Base-by-base conservation (phyloP, 805 yeast genomes). In the Lachancea thermotolerans region DNA sequence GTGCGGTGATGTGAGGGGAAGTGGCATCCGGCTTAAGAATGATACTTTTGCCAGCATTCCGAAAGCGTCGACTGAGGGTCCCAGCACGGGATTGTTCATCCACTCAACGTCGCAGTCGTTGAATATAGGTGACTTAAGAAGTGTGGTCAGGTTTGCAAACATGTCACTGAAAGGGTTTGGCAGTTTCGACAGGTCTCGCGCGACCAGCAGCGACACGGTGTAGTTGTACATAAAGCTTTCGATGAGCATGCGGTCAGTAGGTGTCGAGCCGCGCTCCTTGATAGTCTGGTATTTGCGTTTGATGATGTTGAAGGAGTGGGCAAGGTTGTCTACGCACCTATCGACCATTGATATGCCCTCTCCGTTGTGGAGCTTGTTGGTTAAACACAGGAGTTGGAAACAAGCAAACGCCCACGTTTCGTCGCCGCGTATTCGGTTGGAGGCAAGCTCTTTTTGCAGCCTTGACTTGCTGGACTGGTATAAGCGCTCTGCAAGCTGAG, bases 81-180 rank as follows among this genome's bases (percentile, higher is more conserved):
- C 73, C 47, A 66, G 52, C 4, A 69, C 64, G 0, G 73, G 73
- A 42, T 69, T 64, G 45, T 69, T 69, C 65, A 68, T 62, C 71
- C 72, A 69, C 25, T 58, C 58, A n/a, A 60, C 62, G 12, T 54
- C 55, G 42, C 56, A 53, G 34, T 54, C 56, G 35, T 51, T 50
- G 44, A 52, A 59, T 9, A 57, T 47, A 2, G 64, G 62, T 6
- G 53, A 50, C 35, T 53, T 49, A 37, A 53, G 34, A 40, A 53
- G 43, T 10, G 41, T 39, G 18, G 48, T 49, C 33, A 53, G 34
- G 18, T 49, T 47, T 7, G 48, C 42, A 8, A 53, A 49, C 16
- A 43, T 41, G 11, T 48, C 45, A 39, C 51, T 46, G 39, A 54
- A 50, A 5, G 54, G 55, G 21, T 46, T 46, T 10, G 58, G 57